Base-by-base conservation (phyloP, 805 yeast genomes). In the Brettanomyces nanus region DNA sequence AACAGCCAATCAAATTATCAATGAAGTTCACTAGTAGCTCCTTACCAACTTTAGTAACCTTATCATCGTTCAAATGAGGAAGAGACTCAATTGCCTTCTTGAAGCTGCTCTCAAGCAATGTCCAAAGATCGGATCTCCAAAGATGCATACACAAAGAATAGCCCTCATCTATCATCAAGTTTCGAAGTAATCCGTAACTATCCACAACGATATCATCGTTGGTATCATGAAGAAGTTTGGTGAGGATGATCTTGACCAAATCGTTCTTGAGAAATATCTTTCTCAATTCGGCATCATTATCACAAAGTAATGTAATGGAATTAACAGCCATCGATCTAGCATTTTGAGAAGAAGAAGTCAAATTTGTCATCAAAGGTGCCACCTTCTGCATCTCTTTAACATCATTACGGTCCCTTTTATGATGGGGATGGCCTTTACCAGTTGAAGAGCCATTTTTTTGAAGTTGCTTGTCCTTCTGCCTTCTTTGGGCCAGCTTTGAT, bases 131-230 rank as follows among this genome's bases (percentile, higher is more conserved):
- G 14, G 77, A 75, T 53, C 97, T 73, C 84, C 94, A 82, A 38
- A 84, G 56, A 55, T 73, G 75, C 17, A 75, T 72, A 20, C 86
- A 76, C 27, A 85, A 71, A 45, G 85, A 95, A 48, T 85, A 80
- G 17, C 96, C 97, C 59, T 87, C 95, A 52, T 85, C 95, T 37
- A 85, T 67, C 3, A 82, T 80, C 39, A 90, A 53, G 53, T 83
- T 86, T 54, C 95, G 72, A 45, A 92, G 62, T 19, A 90, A 63
- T 1, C 95, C 97, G 48, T 76, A 80, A 1, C 90, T 69, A 49
- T 83, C 94, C 17, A 83, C 82, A 15, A 84, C 80, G 32, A 85
- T 75, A 47, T 86, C 95, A 39, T 77, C 79, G 45, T 80, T 70
- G 17, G 69, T 53, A 53, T 85, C 95, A 32, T 72, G 73, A 18